phyloP scores from a whole-genome alignment of 2,329 filamentous ascomycete genomes.

The Remersonia thermophila region DNA sequence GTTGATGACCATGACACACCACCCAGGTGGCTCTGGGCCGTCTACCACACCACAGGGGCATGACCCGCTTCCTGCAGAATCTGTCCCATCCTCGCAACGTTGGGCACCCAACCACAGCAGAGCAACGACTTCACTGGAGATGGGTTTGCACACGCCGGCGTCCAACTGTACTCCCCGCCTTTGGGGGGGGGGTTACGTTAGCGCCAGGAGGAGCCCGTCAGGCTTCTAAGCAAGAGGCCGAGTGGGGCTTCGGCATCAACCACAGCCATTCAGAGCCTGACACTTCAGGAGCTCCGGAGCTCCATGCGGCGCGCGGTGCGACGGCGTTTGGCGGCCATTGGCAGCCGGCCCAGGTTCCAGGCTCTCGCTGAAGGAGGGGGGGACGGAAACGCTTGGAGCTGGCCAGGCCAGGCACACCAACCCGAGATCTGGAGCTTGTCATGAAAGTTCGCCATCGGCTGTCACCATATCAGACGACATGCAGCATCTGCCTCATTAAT shows the following conservation, averaged over 20 bases:
- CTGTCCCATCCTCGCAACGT: constrained; percentile 6
- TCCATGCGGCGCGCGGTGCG: constrained; percentile 16
- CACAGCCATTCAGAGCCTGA: constrained; percentile 17
- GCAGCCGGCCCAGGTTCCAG: constrained; percentile 1
- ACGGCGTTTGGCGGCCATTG: constrained; percentile 12
- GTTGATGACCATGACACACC: constrained; percentile 3
- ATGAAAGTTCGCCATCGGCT: background rate
- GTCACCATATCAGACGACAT: too few species aligned
- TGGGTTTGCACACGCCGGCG: constrained; percentile 11
- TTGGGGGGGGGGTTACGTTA: constrained; percentile 1
- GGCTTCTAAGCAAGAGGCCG: constrained; percentile 14
- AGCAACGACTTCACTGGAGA: constrained; percentile 1
- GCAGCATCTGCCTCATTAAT: too few species aligned
- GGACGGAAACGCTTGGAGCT: background rate
- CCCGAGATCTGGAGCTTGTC: background rate
- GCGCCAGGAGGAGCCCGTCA: constrained; percentile 12
- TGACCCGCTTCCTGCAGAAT: constrained; percentile 1
- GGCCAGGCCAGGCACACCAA: too few species aligned
- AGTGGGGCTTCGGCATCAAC: constrained; percentile 12
- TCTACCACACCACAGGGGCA: constrained; percentile 7
- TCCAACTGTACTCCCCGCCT: constrained; percentile 5
- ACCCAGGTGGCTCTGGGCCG: constrained; percentile 4
- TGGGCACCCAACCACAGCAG: constrained; percentile 8
- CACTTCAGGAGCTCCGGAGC: constrained; percentile 17
- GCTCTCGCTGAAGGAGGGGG: constrained; percentile 7